Evolutionary conservation across 805 yeast species (phyloP).

Genomic region (Isabelozyma rhagii): DNA sequence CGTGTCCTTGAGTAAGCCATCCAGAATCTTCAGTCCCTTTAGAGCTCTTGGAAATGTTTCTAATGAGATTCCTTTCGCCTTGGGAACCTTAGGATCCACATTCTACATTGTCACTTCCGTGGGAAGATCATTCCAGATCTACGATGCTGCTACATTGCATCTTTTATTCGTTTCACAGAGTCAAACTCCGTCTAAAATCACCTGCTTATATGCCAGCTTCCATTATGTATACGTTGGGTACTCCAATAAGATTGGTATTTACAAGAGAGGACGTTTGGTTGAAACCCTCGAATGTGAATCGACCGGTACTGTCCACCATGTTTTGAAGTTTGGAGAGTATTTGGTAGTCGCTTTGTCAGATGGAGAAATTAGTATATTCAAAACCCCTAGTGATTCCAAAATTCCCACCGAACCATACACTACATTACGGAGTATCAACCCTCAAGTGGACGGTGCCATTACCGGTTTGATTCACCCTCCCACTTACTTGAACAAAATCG

Average conservation of each 20-base stretch:
- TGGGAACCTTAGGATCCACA: conserved; percentile 84
- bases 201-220: conserved; percentile 72
- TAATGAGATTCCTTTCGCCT: conserved; percentile 78
- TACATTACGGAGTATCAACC: conserved; percentile 46
- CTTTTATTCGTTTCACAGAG: conserved; percentile 80
- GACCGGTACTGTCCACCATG: conserved; percentile 40
- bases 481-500: conserved; percentile 86
- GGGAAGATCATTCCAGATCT: conserved; percentile 86
- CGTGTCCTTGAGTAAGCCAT: conserved; percentile 12
- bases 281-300: conserved; percentile 34
- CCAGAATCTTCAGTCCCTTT: conserved; percentile 74
- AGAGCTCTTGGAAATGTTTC: conserved; percentile 88
- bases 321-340: conserved; percentile 75
- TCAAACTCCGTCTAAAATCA: conserved; percentile 69
- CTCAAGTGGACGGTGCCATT: conserved; percentile 66
- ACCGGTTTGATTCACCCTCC: conserved; percentile 78
- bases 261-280: conserved; percentile 73
- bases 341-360: conserved; percentile 50
- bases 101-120: conserved; percentile 87
- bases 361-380: conserved; percentile 52
- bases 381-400: conserved; percentile 42
- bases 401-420: conserved; percentile 67
- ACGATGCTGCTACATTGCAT: conserved; percentile 84
- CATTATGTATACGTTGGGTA: conserved; percentile 81
- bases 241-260: conserved; percentile 71